A percentile compares a stretch with the other conserved stretches of the same genome.
phyloP scores from a whole-genome alignment of 2,329 filamentous ascomycete species.

The Trichoderma brevicompactum region DNA sequence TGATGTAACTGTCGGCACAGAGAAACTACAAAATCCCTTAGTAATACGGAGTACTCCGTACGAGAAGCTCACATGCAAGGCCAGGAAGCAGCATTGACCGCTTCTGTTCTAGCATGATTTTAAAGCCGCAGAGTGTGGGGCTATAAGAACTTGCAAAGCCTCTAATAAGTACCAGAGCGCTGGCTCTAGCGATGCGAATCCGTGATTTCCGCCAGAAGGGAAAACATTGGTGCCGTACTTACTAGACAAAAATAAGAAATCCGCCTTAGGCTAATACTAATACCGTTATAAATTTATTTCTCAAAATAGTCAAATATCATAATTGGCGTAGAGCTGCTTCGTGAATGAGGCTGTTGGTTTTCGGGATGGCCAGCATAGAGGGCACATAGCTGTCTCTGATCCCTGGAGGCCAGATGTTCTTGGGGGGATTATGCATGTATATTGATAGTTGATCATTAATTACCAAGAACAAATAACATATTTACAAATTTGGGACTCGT shows the following conservation, averaged over 20 bases:
- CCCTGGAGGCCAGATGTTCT: too few relatives aligned
- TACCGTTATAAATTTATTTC: background rate
- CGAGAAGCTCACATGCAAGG: background rate
- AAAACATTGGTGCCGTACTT: background rate
- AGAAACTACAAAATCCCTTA: background rate
- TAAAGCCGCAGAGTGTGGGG: too few relatives aligned
- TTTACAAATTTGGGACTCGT: too few relatives aligned
- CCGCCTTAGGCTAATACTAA: background rate
- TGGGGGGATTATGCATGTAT: too few relatives aligned
- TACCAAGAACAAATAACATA: too few relatives aligned
- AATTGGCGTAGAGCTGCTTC: too few relatives aligned
- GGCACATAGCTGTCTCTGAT: too few relatives aligned
- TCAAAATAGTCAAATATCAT: background rate
- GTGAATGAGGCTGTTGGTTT: too few relatives aligned
- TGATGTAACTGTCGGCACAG: background rate
- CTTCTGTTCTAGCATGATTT: constrained; percentile 1
- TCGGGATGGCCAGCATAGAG: too few relatives aligned
- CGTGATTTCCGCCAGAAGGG: background rate
- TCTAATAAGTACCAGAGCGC: background rate
- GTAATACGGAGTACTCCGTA: background rate
- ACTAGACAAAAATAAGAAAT: too few relatives aligned
- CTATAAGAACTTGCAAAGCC: constrained; percentile 1
- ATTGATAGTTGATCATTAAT: too few relatives aligned
- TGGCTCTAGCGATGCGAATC: too few relatives aligned
- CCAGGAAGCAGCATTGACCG: constrained; percentile 5